Evolutionary conservation across 2,329 filamentous ascomycete genomes (phyloP), one percentile per base, ranked within the genome.

Genomic region (Mycosphaerelloides madeirae): DNA sequence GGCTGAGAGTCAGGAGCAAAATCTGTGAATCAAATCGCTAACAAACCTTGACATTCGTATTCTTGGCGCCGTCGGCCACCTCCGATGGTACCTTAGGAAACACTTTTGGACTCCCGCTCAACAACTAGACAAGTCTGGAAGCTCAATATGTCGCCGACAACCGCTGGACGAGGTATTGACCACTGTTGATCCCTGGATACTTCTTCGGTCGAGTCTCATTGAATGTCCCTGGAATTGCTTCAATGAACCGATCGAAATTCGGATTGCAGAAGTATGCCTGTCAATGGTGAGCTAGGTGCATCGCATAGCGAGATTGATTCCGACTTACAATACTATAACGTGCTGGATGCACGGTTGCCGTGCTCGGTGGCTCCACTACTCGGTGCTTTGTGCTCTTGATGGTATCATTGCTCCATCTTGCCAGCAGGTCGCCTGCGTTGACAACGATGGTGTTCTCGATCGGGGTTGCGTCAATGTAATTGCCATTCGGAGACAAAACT

Each of bases 331-430:
- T 84, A 57, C 45, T 52, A 62, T 96, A 96, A 20, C 72, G 41
- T 1, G 87, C 75, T 1, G 88, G 87, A 64, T 94, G 84, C 14
- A 74, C 75, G 3, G 74, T 75, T 13, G 73, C 70, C 1, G 67
- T 63, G 9, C 57, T 52, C 0, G 87, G 85, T 2, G 90, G 90
- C 68, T 95, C 86, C 4, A 96, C 86, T 1, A 96, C 90, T 9
- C 89, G 81, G 66, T 96, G 90, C 48, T 89, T 80, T 3, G 90
- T 96, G 62, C 85, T 91, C 70, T 85, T 89, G 69, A 96, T 95
- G 3, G 79, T 85, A 60, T 94, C 87, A 61, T 96, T 96, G 52
- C 85, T 87, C 90, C 55, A 59, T 41, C 89, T 75, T 1, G 87
- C 84, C 38, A 96, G 71, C 55, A 96, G 64, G 62, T 96, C 90